These are phyloP conservation scores for Irpex rosettiformis DNA, from an alignment of 1,284 basidiomycete genomes.

Conservation along the genomic window DNA sequence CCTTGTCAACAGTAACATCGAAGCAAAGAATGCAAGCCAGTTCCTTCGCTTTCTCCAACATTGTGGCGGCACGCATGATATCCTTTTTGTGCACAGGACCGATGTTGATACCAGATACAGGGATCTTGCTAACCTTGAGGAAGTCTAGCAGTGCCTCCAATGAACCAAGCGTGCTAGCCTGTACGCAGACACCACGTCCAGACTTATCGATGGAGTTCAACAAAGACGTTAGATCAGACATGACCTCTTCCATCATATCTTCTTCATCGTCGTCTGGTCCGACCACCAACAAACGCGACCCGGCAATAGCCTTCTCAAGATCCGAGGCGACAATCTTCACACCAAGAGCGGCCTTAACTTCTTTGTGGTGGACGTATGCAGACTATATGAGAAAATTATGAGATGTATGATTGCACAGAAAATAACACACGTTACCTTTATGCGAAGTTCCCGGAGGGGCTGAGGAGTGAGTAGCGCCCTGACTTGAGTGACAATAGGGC, in stretches of 20 bases:
- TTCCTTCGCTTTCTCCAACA: slow-evolving; percentile 97
- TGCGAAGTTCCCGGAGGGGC: slow-evolving; percentile 91
- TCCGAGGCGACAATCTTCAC: slow-evolving; percentile 97
- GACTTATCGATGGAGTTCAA: slow-evolving; percentile 93
- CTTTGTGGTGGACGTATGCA: slow-evolving; percentile 96
- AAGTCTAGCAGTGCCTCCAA: slow-evolving; percentile 97
- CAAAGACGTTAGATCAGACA: slow-evolving; percentile 92
- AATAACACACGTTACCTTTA: slow-evolving; percentile 66
- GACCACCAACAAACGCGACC: slow-evolving; percentile 89
- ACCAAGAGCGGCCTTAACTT: slow-evolving; percentile 96
- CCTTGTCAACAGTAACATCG: slow-evolving; percentile 93
- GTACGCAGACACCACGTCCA: slow-evolving; percentile 95
- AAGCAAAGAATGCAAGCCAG: slow-evolving; percentile 96
- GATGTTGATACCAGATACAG: slow-evolving; percentile 96
- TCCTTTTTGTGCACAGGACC: slow-evolving; percentile 98
- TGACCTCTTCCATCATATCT: slow-evolving; percentile 91
- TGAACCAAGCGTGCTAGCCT: slow-evolving; percentile 96
- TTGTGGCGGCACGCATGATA: slow-evolving; percentile 89
- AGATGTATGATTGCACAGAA: not conserved
- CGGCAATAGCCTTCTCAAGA: slow-evolving; percentile 98
- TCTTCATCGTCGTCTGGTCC: slow-evolving; percentile 97
- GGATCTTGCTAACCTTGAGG: slow-evolving; percentile 94
- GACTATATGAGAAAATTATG: slow-evolving; percentile 49
- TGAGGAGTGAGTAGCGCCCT: slow-evolving; percentile 96
- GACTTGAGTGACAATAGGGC: slow-evolving; percentile 95